Evolutionary conservation across 345 rosid species (phyloP), one percentile per base, ranked within the genome.

Genomic region (Laguncularia racemosa): DNA sequence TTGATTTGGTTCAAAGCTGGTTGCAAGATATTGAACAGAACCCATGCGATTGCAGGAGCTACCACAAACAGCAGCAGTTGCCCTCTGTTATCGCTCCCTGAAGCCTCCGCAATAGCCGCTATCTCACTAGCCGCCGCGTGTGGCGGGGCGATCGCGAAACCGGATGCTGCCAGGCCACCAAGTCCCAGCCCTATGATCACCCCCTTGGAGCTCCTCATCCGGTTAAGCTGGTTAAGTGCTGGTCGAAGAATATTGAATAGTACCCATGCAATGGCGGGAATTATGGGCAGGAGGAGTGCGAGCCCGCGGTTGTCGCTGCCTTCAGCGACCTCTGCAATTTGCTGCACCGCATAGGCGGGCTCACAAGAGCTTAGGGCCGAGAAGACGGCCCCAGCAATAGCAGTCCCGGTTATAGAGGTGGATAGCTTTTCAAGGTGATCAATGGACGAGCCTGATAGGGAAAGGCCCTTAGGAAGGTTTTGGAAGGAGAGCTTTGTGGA

Each of bases 1-100:
- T 88, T 81, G 76, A 92, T 61, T 62, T 92, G 98, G 85, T 92
- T 92, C 85, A 92, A 67, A 43, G 98, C 98, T 3, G 98, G 98
- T 65, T 89, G 96, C 70, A 89, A 73, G 52, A 92, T 92, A 44
- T 92, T 92, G 82, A 83, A 92, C 14, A 79, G 84, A 57, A 92
- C 98, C 98, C 96, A 92, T 14, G 89, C 84, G 40, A 92, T 60
- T 0, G 98, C 98, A 6, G 98, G 98, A 13, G 91, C 67, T 12
- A 92, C 84, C 45, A 89, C 98, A 18, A 89, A 47, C 64, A 92
- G 66, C 81, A 92, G 72, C 62, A 92, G 83, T 65, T 74, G 84
- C 17, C 98, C 96, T 63, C 98, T 81, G 71, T 53, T 86, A 67
- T 89, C 98, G 56, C 71, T 78, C 0, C 71, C 72, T 2, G 76